A percentile compares a stretch with the other conserved stretches of the same genome.
Evolutionary conservation across 2,329 filamentous ascomycete genomes (phyloP).

Genomic region (Plenodomus tracheiphilus): DNA sequence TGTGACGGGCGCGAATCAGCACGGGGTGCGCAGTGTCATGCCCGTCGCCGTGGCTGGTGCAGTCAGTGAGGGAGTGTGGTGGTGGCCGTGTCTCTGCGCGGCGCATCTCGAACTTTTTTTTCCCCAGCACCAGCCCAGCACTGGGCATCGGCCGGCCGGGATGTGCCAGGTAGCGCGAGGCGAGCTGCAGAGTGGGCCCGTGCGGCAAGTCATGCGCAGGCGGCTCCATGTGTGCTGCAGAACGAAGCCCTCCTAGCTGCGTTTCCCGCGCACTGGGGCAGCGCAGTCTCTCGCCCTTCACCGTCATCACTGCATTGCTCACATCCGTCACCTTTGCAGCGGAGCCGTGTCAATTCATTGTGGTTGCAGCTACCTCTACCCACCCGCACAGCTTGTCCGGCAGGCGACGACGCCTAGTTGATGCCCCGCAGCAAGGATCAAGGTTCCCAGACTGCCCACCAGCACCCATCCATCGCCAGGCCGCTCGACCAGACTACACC

Average conservation of each 20-base stretch:
- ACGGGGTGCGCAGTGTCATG: slow-evolving; percentile 1
- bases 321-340: slow-evolving; percentile 11
- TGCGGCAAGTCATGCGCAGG: slow-evolving; percentile 21
- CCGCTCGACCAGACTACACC: slow-evolving; percentile 25
- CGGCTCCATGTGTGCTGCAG: slow-evolving; percentile 24
- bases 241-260: slow-evolving; percentile 22
- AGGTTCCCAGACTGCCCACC: slow-evolving; percentile 38
- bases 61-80: background rate
- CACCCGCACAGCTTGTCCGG: slow-evolving; percentile 11
- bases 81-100: background rate
- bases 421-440: slow-evolving; percentile 43
- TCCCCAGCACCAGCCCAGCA: background rate
- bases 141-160: no score
- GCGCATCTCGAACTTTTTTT: slow-evolving; percentile 15
- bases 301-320: slow-evolving; percentile 19
- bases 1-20: background rate
- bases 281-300: slow-evolving; percentile 34
- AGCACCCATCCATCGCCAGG: slow-evolving; percentile 33
- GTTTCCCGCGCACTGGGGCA: slow-evolving; percentile 31
- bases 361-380: slow-evolving; percentile 27
- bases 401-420: slow-evolving; percentile 30
- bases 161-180: background rate
- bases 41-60: background rate
- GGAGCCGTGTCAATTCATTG: slow-evolving; percentile 25
- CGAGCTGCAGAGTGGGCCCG: slow-evolving; percentile 11